Conservation (phyloP, 2,329 filamentous ascomycete genomes). For the Sporothrix pseudoabietina region DNA sequence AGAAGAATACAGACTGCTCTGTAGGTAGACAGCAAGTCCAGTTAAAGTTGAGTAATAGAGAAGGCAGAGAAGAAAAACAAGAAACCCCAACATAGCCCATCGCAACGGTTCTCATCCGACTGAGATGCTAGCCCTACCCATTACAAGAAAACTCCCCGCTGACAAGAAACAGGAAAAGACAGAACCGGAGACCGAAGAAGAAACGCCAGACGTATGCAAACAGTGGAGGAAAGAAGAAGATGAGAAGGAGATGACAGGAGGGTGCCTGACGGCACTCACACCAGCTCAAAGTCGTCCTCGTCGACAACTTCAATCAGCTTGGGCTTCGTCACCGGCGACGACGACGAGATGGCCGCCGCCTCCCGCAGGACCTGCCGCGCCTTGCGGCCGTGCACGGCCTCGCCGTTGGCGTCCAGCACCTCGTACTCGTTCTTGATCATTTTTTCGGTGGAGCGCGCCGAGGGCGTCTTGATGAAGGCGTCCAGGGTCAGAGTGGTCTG, state of each 20-base stretch:
- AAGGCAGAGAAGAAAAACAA: neutral
- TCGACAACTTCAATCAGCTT: slow-evolving; percentile 20
- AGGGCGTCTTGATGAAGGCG: slow-evolving; percentile 41
- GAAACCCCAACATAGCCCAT: neutral
- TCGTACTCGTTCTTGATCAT: slow-evolving; percentile 52
- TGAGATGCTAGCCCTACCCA: slow-evolving; percentile 4
- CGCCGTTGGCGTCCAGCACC: slow-evolving; percentile 50
- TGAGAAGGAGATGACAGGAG: neutral
- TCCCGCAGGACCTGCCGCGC: slow-evolving; percentile 48
- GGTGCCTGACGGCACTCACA: slow-evolving; percentile 7
- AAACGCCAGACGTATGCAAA: slow-evolving; percentile 10
- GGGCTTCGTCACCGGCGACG: neutral
- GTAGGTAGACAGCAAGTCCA: neutral
- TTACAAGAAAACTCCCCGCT: slow-evolving; percentile 10
- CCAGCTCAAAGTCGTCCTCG: slow-evolving; percentile 37
- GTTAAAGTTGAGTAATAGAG: neutral
- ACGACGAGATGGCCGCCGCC: slow-evolving; percentile 26
- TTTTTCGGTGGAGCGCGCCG: slow-evolving; percentile 47
- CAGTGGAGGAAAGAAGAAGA: neutral
- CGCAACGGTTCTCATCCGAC: neutral
- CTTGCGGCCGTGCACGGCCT: slow-evolving; percentile 49
- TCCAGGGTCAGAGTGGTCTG: slow-evolving; percentile 46
- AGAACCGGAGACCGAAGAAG: neutral
- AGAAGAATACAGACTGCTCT: neutral
- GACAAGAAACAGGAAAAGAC: neutral